Evolutionary conservation across 352 stramenopile species (phyloP).

Genomic region (Blastocystis sp.): DNA sequence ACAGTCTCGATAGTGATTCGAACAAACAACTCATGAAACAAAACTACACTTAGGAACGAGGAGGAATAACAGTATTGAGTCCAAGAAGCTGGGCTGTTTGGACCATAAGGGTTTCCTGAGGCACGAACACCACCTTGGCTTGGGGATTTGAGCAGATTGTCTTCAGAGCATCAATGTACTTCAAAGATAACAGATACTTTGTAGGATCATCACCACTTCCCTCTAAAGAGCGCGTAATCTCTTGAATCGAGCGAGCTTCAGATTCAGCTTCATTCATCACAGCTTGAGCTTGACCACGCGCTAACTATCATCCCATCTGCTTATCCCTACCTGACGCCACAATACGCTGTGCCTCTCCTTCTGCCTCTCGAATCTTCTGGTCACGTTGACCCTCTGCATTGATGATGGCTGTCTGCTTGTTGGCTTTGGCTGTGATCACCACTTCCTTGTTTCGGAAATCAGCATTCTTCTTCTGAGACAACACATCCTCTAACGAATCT

Average conservation of each 20-base stretch:
- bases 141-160: conserved; percentile 50
- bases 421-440: conserved; percentile 71
- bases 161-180: conserved; percentile 72
- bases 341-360: conserved; percentile 70
- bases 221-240: conserved; percentile 70
- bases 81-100: conserved; percentile 70
- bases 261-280: conserved; percentile 71
- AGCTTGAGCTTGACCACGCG: conserved; percentile 71
- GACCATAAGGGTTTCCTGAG: conserved; percentile 70
- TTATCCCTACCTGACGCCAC: conserved; percentile 67
- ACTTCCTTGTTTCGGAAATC: conserved; percentile 73
- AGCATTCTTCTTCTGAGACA: conserved; percentile 72
- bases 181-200: conserved; percentile 71
- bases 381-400: conserved; percentile 72
- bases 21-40: too few species aligned
- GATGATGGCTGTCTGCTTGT: conserved; percentile 72
- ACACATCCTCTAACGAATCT: conserved; percentile 69
- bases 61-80: conserved; percentile 69
- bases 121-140: conserved; percentile 70
- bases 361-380: conserved; percentile 71
- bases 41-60: too few species aligned
- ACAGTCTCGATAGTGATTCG: too few species aligned
- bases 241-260: conserved; percentile 69
- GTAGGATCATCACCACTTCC: conserved; percentile 70
- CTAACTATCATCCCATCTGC: background rate